Conservation (phyloP, 2,329 filamentous ascomycete species). For the Cadophora sp. region DNA sequence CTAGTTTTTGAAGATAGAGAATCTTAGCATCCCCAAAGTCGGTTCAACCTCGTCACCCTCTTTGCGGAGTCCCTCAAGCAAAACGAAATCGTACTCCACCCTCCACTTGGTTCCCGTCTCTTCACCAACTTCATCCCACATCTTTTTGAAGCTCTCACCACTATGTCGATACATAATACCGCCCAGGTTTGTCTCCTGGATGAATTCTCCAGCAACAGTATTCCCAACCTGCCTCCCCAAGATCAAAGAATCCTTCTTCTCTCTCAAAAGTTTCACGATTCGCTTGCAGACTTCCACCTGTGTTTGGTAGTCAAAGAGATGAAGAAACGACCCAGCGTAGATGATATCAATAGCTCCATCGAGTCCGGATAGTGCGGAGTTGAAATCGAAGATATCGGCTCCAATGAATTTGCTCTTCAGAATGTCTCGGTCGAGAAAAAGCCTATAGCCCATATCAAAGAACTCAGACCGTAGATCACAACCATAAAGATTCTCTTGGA, state of each 20-base stretch:
- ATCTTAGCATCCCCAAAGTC: neutral
- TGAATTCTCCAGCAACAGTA: constrained; percentile 14
- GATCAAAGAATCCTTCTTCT: constrained; percentile 26
- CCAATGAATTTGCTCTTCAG: constrained; percentile 45
- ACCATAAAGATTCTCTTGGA: constrained; percentile 43
- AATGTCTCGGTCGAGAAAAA: constrained; percentile 47
- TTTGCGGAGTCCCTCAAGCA: neutral
- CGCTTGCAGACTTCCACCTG: constrained; percentile 40
- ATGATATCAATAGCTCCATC: constrained; percentile 42
- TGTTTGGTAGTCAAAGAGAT: constrained; percentile 43
- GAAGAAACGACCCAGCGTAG: constrained; percentile 28
- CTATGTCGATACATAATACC: constrained; percentile 31
- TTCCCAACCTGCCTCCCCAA: constrained; percentile 30
- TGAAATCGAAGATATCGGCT: constrained; percentile 45
- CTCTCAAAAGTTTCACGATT: constrained; percentile 33
- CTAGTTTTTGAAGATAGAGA: neutral
- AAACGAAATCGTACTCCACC: constrained; percentile 21
- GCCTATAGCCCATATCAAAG: constrained; percentile 48
- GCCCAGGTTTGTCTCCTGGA: constrained; percentile 13
- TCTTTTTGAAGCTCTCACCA: constrained; percentile 31
- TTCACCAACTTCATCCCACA: constrained; percentile 36
- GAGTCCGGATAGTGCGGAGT: constrained; percentile 45
- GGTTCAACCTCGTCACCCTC: constrained; percentile 3
- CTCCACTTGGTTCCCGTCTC: constrained; percentile 41
- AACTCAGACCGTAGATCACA: constrained; percentile 45